phyloP scores from a whole-genome alignment of 257 asterid species.

The Solanum gandarillasii region DNA sequence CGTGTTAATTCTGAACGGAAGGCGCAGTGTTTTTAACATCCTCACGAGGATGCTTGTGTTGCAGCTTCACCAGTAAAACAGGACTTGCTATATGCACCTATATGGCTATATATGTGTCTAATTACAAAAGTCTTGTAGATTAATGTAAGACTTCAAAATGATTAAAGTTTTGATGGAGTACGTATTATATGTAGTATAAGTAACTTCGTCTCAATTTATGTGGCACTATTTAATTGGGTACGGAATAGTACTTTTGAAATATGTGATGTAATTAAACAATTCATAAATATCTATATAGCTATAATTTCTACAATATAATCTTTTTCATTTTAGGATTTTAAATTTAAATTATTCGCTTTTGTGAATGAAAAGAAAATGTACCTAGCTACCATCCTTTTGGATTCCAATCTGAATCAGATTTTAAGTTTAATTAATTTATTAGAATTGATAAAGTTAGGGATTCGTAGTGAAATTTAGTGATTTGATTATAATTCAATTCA shows the following conservation, averaged over 20 bases:
- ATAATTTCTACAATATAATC: background rate
- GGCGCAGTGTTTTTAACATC: background rate
- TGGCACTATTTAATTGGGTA: background rate
- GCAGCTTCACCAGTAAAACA: background rate
- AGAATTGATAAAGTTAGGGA: background rate
- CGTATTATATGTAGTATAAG: background rate
- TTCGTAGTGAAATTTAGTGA: background rate
- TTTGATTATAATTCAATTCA: background rate
- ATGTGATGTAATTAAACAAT: background rate
- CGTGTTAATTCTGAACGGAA: slow-evolving; percentile 18
- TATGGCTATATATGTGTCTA: background rate
- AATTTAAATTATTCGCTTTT: too few species aligned
- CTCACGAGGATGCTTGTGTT: background rate
- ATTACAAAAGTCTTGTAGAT: background rate
- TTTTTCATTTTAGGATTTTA: background rate
- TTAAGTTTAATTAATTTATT: too few species aligned
- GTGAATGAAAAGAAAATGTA: background rate
- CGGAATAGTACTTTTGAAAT: background rate
- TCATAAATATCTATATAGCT: background rate
- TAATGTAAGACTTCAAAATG: background rate
- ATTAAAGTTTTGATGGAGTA: background rate
- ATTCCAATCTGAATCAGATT: background rate
- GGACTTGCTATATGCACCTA: background rate
- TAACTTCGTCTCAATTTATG: background rate
- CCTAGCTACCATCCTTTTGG: background rate